Evolutionary conservation across 2,329 filamentous ascomycete species (phyloP), one percentile per base, ranked within the genome.

Genomic region (Phialocephala subalpina): DNA sequence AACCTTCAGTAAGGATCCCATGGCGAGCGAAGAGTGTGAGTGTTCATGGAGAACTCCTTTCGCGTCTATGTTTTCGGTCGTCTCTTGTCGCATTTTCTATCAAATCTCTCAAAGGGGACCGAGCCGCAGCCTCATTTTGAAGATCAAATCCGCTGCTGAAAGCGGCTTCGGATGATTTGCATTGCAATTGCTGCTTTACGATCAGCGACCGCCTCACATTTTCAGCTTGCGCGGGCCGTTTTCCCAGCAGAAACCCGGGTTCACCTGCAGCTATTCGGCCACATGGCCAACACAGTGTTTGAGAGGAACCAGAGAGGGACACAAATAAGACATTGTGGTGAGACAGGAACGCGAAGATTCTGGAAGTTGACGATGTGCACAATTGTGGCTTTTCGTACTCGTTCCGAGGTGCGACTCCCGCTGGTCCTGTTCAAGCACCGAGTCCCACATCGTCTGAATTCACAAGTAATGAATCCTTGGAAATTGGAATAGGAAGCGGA

Each of bases 141-240:
- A 53, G 27, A 53, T 29, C 25, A 16, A 42, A 27, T 53, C 25
- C 49, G 25, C 25, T 27, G 49, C n/a, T 11, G 12, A 14, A 53
- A 33, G 27, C 49, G 25, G 49, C 12, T 53, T 25, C 20, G n/a
- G 25, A 53, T 53, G 25, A 33, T 53, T 33, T 53, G 49, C 49
- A 14, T 53, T 18, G 18, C 11, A 6, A 22, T 6, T 11, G 11
- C 7, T 11, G 1, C 14, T 14, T 53, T 22, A 22, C 49, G 27
- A 53, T 53, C 49, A 4, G 11, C 45, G 18, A 49, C 18, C 45
- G 45, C 45, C 45, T 49, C n/a, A 22, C 45, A 7, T 45, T 33
- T 33, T 49, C 45, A 49, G 45, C 45, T 49, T 11, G 7, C n/a
- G 45, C 45, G 45, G 45, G 45, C 45, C 45, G 45, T 49, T 49